These are phyloP conservation scores for Blastocystis sp. DNA, from an alignment of 352 stramenopile genomes.

Conservation along the genomic window DNA sequence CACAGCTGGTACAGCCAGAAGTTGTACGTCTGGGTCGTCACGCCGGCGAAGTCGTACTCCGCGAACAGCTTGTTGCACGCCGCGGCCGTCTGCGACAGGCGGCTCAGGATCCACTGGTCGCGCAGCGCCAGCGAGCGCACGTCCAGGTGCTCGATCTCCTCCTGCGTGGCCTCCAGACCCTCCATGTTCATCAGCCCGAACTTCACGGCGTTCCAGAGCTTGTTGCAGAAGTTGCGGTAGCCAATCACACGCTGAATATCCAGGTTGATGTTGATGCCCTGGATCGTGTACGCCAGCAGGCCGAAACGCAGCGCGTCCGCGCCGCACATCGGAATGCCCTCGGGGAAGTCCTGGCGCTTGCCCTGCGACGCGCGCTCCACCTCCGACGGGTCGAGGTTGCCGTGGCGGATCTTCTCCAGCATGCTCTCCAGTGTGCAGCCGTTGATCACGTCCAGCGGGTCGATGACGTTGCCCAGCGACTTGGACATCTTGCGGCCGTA, in stretches of 20 bases:
- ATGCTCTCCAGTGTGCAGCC: conserved; percentile 89
- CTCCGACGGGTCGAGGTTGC: conserved; percentile 92
- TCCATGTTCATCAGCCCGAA: conserved; percentile 94
- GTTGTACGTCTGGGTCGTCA: conserved; percentile 88
- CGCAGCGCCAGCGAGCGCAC: conserved; percentile 76
- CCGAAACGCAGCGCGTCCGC: conserved; percentile 94
- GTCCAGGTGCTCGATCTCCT: conserved; percentile 70
- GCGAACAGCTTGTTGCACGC: conserved; percentile 81
- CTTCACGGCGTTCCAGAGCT: conserved; percentile 97
- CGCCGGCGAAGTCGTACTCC: conserved; percentile 90
- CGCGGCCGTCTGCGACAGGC: conserved; percentile 76
- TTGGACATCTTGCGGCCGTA: conserved; percentile 99
- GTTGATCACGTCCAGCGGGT: conserved; percentile 95
- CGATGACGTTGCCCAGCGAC: conserved; percentile 97
- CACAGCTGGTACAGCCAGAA: conserved; percentile 98
- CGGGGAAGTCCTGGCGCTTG: conserved; percentile 90
- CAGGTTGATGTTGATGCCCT: conserved; percentile 95
- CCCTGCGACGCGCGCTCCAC: conserved; percentile 90
- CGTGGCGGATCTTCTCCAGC: conserved; percentile 85
- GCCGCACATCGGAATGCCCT: conserved; percentile 95
- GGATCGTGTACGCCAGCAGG: conserved; percentile 87
- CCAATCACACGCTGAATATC: conserved; percentile 97
- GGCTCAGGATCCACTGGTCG: conserved; percentile 82
- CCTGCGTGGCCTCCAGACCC: conserved; percentile 74
- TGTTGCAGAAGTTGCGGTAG: conserved; percentile 99